Conservation (phyloP, 495 filamentous ascomycete species). For the Annulohypoxylon nitens region DNA sequence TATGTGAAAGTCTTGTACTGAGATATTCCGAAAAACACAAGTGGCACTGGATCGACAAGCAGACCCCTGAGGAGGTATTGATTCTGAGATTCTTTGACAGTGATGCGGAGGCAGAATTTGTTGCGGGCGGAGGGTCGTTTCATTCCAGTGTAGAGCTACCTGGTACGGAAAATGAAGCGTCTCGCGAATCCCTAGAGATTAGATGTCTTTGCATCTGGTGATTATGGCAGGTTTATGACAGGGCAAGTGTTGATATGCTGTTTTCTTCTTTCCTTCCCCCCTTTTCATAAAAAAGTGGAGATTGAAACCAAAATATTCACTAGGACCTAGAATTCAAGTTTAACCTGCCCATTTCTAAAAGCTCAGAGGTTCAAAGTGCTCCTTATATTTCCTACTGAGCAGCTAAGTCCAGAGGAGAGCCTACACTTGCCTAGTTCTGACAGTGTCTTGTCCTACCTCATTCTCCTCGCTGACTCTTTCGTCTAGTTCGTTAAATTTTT, state of each 20-base stretch:
- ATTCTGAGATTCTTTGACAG: conserved; percentile 20
- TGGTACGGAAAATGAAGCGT: conserved; percentile 9
- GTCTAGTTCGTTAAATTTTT: conserved; percentile 49
- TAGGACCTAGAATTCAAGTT: no score
- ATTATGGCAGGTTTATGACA: neutral
- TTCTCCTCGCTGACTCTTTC: neutral
- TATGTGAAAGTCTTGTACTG: conserved; percentile 3
- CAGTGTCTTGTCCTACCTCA: neutral
- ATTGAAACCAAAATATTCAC: no score
- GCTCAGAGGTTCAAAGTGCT: no score
- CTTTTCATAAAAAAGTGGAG: no score
- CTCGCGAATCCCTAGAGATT: conserved; percentile 16
- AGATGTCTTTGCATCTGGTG: conserved; percentile 19
- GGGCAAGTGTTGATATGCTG: neutral
- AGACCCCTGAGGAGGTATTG: conserved; percentile 15
- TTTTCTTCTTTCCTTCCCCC: no score
- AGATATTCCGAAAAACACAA: conserved; percentile 8
- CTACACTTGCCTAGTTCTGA: neutral
- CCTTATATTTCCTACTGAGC: no score
- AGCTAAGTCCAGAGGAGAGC: neutral
- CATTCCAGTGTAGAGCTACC: conserved; percentile 27
- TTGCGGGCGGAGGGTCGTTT: neutral
- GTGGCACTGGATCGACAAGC: conserved; percentile 19
- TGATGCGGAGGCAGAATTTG: neutral
- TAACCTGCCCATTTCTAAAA: no score